These are phyloP conservation scores for Daldinia vernicosa DNA, from an alignment of 495 filamentous ascomycete species.

Conservation along the genomic window DNA sequence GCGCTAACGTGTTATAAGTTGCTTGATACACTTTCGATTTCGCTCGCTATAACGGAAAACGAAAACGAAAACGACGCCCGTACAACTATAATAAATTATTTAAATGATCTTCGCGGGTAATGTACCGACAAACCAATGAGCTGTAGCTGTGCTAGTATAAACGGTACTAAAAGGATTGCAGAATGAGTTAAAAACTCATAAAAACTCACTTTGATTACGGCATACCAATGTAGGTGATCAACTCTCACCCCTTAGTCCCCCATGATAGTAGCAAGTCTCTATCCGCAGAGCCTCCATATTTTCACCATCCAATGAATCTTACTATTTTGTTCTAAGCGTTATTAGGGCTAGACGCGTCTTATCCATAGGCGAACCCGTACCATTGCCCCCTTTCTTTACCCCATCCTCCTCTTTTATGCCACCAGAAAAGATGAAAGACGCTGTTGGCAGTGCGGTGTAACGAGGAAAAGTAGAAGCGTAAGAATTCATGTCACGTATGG, in stretches of 20 bases:
- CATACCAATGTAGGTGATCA: too few relatives aligned
- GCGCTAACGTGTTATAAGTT: not conserved
- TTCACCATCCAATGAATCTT: not conserved
- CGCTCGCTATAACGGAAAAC: not conserved
- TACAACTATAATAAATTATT: too few relatives aligned
- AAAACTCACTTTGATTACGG: too few relatives aligned
- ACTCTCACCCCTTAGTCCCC: too few relatives aligned
- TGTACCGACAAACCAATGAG: not conserved
- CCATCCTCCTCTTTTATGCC: not conserved
- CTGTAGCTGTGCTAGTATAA: not conserved
- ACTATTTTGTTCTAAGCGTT: too few relatives aligned
- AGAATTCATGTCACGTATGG: not conserved
- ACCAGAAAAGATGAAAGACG: not conserved
- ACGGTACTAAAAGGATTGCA: too few relatives aligned
- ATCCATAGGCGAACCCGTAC: too few relatives aligned
- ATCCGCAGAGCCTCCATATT: not conserved
- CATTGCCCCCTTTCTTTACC: not conserved
- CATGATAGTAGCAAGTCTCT: too few relatives aligned
- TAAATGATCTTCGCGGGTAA: not conserved
- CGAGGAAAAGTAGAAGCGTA: slow-evolving; percentile 7
- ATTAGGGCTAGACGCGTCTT: too few relatives aligned
- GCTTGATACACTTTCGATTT: not conserved
- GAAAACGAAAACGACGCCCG: too few relatives aligned
- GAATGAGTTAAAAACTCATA: too few relatives aligned
- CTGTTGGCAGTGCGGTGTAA: slow-evolving; percentile 28